Evolutionary conservation across 2,329 filamentous ascomycete species (phyloP), one percentile per base, ranked within the genome.

Genomic region (Monosporascus sp.): DNA sequence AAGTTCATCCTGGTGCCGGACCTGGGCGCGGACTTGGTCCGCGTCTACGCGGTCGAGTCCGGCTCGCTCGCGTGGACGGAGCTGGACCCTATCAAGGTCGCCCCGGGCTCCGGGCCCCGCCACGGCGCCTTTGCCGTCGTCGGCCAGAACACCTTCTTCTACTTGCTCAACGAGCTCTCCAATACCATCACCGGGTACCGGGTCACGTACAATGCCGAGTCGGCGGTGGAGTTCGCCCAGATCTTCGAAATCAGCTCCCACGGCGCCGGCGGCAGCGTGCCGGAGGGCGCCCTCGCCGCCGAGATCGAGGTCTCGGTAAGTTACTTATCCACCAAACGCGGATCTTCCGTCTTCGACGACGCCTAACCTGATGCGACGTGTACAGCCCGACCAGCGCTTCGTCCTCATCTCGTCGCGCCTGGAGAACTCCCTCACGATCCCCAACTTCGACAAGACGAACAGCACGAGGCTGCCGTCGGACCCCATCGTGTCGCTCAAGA

Each of bases 391-490:
- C 62, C 73, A 77, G 55, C 80, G 77, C 37, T 88, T 84, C 72
- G 66, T 91, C 50, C 75, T 88, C 59, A 78, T 87, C 43, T 87
- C 85, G 2, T 88, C 87, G 58, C 85, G 89, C 56, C 80, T 81
- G 64, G 86, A 87, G 64, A 74, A 72, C 45, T 71, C 77, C 22
- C 80, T 85, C 65, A 63, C 63, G 16, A 73, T 81, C 52, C 69
- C 74, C 53, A 75, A 76, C 68, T 76, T 73, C 59, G 73, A 79
- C 61, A n/a, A 19, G n/a, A 56, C 62, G 59, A 73, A 78, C 64
- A 69, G 60, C 57, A 76, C 74, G 8, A 56, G 61, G 14, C 73
- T 84, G 52, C 65, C 76, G 8, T 86, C 85, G 0, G 86, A 90
- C 67, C 80, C 86, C 1, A 71, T 92, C 51, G 77, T 86, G 56